Base-by-base conservation (phyloP, 345 rosid genomes). In the Aquilaria sinensis region DNA sequence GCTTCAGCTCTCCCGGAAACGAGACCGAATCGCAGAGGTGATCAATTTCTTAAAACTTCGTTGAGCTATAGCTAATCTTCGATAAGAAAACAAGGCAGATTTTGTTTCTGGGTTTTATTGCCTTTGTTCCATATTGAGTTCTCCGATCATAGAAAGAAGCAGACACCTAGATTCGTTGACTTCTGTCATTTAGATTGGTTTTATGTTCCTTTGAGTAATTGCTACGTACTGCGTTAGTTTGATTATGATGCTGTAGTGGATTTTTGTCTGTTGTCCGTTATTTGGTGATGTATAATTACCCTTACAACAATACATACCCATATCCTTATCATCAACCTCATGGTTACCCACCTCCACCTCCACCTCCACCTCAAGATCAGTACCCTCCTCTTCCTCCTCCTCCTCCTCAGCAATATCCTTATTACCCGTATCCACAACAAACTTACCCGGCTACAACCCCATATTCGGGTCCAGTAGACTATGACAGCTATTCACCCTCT, bases 341-440 rank as follows among this genome's bases (percentile, higher is more conserved):
- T 63, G 84, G 70, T 31, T 82, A 85, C 60, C 82, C 89, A 33
- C 81, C 90, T 43, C 81, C 89, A 31, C 63, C 43, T 37, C 43
- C 43, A 37, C 43, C 43, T 37, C 80, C 87, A 29, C 62, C 53
- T 55, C 67, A 79, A 57, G 90, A 80, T 72, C 75, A 85, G 57
- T 82, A 76, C 51, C 71, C 69, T 31, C 74, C 80, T 47, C 66
- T 66, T 7, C 69, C 74, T 23, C 71, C 69, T 31, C 74, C 80
- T 47, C 66, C 68, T 7, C 69, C 74, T 23, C 74, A 74, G 1
- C 70, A 63, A 4, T 51, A 56, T 34, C 67, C 77, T 29, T 69
- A 67, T 41, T 72, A 81, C 31, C 80, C 83, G 2, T 71, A 79
- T 60, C 73, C 79, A 6, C 67, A 81, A 12, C 66, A 70, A 0